A percentile compares a stretch with the other conserved stretches of the same genome.
Conservation (phyloP, 1,139 yeast genomes). For the Scheffersomyces illinoinensis region DNA sequence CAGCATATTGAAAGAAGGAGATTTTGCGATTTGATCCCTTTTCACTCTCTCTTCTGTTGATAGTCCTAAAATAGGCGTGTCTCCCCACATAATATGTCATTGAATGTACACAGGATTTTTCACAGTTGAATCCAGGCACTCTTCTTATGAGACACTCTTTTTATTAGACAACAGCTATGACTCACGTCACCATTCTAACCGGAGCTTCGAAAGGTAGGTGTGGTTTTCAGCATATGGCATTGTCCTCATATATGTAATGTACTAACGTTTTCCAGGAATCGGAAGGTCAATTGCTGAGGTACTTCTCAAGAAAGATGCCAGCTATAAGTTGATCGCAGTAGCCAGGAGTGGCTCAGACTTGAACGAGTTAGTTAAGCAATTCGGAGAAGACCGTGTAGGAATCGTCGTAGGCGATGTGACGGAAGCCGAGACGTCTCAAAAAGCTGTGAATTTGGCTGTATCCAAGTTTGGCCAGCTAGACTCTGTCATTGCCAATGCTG, state of each 20-base stretch:
- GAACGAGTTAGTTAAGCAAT: constrained; percentile 40
- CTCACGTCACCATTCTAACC: constrained; percentile 52
- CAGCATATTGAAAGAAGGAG: constrained; percentile 7
- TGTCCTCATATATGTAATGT: background rate
- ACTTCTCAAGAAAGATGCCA: constrained; percentile 39
- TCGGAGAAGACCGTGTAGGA: constrained; percentile 51
- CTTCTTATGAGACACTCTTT: background rate
- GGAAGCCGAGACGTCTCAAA: constrained; percentile 32
- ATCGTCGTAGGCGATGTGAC: constrained; percentile 71
- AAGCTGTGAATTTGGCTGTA: constrained; percentile 51
- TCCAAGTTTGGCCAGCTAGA: constrained; percentile 60
- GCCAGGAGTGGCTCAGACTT: constrained; percentile 64
- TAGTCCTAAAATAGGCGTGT: background rate
- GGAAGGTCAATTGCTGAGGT: constrained; percentile 69
- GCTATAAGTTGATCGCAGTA: constrained; percentile 56
- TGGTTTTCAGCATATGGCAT: background rate
- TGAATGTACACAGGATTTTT: background rate
- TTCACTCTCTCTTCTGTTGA: background rate
- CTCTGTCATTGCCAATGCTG: constrained; percentile 84
- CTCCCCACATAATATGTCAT: background rate
- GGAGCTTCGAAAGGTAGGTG: constrained; percentile 61
- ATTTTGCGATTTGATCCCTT: constrained; percentile 1
- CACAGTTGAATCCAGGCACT: background rate
- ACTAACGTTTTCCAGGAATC: constrained; percentile 52
- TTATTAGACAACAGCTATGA: constrained; percentile 3